Evolutionary conservation across 2,329 filamentous ascomycete species (phyloP).

Genomic region (Didymella glomerata): DNA sequence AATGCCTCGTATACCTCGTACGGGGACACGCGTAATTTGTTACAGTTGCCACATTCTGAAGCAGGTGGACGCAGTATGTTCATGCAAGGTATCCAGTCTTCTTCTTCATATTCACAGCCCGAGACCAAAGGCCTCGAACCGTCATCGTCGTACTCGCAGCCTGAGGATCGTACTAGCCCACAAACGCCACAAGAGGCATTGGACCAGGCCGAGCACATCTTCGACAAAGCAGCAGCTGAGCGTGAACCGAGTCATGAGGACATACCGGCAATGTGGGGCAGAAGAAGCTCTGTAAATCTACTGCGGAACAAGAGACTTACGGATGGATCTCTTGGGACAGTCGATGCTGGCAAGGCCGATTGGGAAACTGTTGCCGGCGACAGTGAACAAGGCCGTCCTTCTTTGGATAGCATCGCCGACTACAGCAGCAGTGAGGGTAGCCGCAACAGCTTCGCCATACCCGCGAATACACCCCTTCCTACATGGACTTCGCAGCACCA

Average conservation of each 20-base stretch:
- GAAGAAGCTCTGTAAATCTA: constrained; percentile 39
- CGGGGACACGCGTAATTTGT: constrained; percentile 46
- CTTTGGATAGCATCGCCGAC: constrained; percentile 45
- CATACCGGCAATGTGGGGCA: constrained; percentile 48
- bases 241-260: constrained; percentile 13
- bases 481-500: constrained; percentile 24
- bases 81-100: constrained; percentile 26
- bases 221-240: constrained; percentile 27
- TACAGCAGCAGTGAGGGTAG: constrained; percentile 44
- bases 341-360: constrained; percentile 37
- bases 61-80: neutral
- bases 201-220: constrained; percentile 44
- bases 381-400: constrained; percentile 30
- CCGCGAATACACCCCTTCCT: constrained; percentile 17
- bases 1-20: constrained; percentile 45
- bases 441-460: constrained; percentile 29
- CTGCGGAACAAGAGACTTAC: constrained; percentile 22
- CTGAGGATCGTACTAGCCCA: constrained; percentile 20
- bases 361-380: constrained; percentile 47
- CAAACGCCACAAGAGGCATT: constrained; percentile 40
- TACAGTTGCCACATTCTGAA: constrained; percentile 34
- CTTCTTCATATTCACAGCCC: constrained; percentile 37
- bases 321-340: neutral
- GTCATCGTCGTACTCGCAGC: constrained; percentile 43
- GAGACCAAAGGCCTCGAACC: constrained; percentile 24